phyloP scores from a whole-genome alignment of 768 basidiomycete genomes.

The Mycena chlorophos region DNA sequence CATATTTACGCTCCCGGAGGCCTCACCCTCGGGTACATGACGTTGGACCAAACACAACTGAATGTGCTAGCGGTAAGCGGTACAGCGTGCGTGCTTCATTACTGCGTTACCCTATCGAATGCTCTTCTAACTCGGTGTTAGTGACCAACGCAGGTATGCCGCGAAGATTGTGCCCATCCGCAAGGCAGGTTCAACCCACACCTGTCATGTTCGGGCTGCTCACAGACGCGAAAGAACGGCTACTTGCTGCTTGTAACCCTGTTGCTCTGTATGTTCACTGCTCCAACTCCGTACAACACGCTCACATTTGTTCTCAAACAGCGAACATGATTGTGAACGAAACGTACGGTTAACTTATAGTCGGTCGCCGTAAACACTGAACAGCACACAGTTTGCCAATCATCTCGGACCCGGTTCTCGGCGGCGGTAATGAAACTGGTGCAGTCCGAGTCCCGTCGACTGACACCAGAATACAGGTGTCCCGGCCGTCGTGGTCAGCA shows the following conservation, averaged over 20 bases:
- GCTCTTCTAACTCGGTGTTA: constrained; percentile 31
- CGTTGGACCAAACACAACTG: constrained; percentile 88
- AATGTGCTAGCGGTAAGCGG: constrained; percentile 84
- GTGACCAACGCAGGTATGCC: constrained; percentile 77
- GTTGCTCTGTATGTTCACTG: too few species aligned
- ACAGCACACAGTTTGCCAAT: constrained; percentile 70
- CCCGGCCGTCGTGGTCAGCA: constrained; percentile 77
- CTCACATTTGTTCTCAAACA: too few species aligned
- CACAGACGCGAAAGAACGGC: constrained; percentile 48
- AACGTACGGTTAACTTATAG: too few species aligned
- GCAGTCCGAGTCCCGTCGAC: too few species aligned
- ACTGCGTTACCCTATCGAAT: neutral
- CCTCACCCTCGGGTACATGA: constrained; percentile 90
- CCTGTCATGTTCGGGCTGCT: too few species aligned
- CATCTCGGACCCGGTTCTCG: constrained; percentile 78
- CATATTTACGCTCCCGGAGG: constrained; percentile 37
- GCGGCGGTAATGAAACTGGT: constrained; percentile 72
- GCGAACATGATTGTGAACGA: constrained; percentile 94
- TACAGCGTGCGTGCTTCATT: constrained; percentile 61
- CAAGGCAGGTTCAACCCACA: constrained; percentile 31
- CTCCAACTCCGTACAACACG: too few species aligned
- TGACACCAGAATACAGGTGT: constrained; percentile 25
- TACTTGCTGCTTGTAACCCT: constrained; percentile 85
- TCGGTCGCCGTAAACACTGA: too few species aligned
- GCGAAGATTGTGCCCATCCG: constrained; percentile 85